Conservation (phyloP, 148 eudicot species). For the Rhododendron griersonianum region DNA sequence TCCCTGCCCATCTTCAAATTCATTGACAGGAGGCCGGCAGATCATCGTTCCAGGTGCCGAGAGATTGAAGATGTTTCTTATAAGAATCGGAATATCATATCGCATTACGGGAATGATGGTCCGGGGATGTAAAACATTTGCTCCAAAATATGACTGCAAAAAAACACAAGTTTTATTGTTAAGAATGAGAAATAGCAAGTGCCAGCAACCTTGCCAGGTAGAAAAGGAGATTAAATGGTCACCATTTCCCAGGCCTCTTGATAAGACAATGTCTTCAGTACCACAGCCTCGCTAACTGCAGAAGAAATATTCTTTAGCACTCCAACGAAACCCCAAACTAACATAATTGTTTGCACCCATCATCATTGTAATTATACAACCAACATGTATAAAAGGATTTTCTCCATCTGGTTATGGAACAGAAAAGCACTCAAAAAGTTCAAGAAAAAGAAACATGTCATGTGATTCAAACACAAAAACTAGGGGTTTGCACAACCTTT, state of each 20-base stretch:
- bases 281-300: constrained; percentile 97
- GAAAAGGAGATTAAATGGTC: constrained; percentile 9
- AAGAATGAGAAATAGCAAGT: neutral
- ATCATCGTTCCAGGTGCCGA: constrained; percentile 90
- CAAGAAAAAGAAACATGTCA: neutral
- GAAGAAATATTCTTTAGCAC: constrained; percentile 15
- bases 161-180: constrained; percentile 12
- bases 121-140: constrained; percentile 97
- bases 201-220: constrained; percentile 3
- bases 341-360: neutral
- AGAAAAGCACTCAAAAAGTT: neutral
- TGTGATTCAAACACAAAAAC: neutral
- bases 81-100: constrained; percentile 85
- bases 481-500: constrained; percentile 54
- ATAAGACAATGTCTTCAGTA: constrained; percentile 75
- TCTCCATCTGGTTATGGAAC: neutral
- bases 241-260: constrained; percentile 99
- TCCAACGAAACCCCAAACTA: constrained; percentile 1
- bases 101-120: constrained; percentile 96
- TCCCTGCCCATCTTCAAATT: constrained; percentile 36
- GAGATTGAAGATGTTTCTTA: constrained; percentile 93
- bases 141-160: constrained; percentile 97
- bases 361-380: neutral
- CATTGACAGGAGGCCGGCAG: constrained; percentile 52
- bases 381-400: neutral